Evolutionary conservation across 1,139 yeast species (phyloP).

Genomic region (Scheffersomyces stambukii): DNA sequence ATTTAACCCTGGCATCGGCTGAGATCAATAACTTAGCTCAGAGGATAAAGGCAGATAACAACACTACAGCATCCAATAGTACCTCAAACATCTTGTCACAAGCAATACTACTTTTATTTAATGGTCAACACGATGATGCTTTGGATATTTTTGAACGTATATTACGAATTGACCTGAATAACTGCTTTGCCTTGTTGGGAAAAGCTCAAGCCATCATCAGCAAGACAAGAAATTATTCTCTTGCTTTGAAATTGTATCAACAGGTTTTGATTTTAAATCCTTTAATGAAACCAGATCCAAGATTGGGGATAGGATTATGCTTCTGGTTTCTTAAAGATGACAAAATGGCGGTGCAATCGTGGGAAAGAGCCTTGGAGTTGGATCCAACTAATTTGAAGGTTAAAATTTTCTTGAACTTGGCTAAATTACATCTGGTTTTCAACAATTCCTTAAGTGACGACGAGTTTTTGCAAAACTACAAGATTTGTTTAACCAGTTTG

Average conservation of each 20-base stretch:
- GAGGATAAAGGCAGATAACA: slow-evolving; percentile 14
- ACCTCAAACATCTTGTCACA: slow-evolving; percentile 54
- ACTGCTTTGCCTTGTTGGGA: slow-evolving; percentile 76
- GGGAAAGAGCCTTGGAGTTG: slow-evolving; percentile 76
- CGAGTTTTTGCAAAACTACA: slow-evolving; percentile 50
- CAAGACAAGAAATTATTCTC: slow-evolving; percentile 62
- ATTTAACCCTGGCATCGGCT: slow-evolving; percentile 20
- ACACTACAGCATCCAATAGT: slow-evolving; percentile 13
- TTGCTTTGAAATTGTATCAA: slow-evolving; percentile 80
- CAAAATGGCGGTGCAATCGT: slow-evolving; percentile 70
- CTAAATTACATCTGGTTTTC: slow-evolving; percentile 64
- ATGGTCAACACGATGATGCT: slow-evolving; percentile 59
- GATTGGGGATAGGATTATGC: slow-evolving; percentile 93
- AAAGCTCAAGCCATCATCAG: slow-evolving; percentile 78
- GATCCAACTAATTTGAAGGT: slow-evolving; percentile 62
- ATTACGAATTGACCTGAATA: slow-evolving; percentile 46
- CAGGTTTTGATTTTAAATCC: slow-evolving; percentile 77
- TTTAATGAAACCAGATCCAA: slow-evolving; percentile 78
- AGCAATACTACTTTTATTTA: slow-evolving; percentile 47
- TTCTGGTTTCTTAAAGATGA: slow-evolving; percentile 85
- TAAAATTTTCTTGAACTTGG: slow-evolving; percentile 60
- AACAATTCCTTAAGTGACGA: slow-evolving; percentile 55
- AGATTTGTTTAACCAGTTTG: slow-evolving; percentile 37
- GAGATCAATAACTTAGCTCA: slow-evolving; percentile 15
- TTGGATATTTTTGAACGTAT: slow-evolving; percentile 57